A percentile compares a stretch with the other conserved stretches of the same genome.
phyloP scores from a whole-genome alignment of 1,284 basidiomycete species.

The Pascua sp. region DNA sequence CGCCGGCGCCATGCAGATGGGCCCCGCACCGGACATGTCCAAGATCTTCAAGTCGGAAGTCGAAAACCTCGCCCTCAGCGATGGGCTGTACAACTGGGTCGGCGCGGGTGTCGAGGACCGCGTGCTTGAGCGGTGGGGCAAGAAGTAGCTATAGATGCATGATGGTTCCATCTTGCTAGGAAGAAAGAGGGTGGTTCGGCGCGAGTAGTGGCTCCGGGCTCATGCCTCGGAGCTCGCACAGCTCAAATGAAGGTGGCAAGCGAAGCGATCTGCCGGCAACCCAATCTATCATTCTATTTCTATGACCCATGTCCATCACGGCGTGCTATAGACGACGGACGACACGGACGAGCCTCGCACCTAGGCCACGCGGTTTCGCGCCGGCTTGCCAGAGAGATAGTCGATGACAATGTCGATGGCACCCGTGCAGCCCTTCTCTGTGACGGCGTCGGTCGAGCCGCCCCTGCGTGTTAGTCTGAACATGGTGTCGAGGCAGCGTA shows the following conservation, averaged over 20 bases:
- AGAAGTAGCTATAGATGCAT: slow-evolving; percentile 16
- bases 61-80: slow-evolving; percentile 89
- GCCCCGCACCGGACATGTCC: slow-evolving; percentile 69
- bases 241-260: no score
- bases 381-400: slow-evolving; percentile 36
- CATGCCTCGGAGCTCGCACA: no score
- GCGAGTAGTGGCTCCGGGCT: no score
- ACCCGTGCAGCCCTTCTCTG: slow-evolving; percentile 30
- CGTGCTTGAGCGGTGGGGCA: slow-evolving; percentile 71
- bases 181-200: no score
- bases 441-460: slow-evolving; percentile 33
- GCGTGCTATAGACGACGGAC: no score
- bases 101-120: slow-evolving; percentile 74
- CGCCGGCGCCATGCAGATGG: slow-evolving; percentile 52
- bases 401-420: slow-evolving; percentile 40
- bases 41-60: slow-evolving; percentile 89
- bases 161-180: background rate
- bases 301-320: no score
- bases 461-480: slow-evolving; percentile 11
- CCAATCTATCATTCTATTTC: no score
- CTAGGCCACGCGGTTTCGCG: slow-evolving; percentile 34
- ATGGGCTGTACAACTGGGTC: slow-evolving; percentile 76
- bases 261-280: no score
- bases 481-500: no score
- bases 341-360: no score